Conservation (phyloP, 1,139 yeast genomes). For the Debaryomyces psychrophilus region DNA sequence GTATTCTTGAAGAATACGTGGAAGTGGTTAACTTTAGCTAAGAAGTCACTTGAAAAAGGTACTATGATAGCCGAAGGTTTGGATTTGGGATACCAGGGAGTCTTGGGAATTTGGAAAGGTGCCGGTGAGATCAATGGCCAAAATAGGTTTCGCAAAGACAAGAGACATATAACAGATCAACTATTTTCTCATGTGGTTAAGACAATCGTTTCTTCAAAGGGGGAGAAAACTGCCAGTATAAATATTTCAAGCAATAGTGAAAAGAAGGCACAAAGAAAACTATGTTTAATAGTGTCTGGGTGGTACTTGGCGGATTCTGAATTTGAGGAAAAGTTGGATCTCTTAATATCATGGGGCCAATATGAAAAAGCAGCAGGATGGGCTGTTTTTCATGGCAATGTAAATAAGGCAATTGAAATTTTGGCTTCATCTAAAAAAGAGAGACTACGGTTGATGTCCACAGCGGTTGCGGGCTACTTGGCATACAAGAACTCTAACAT, state of each 20-base stretch:
- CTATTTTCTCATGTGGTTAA: slow-evolving; percentile 51
- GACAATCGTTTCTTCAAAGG: slow-evolving; percentile 45
- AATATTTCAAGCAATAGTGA: slow-evolving; percentile 52
- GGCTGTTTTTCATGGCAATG: slow-evolving; percentile 95
- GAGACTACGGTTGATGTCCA: slow-evolving; percentile 75
- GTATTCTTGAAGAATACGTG: slow-evolving; percentile 74
- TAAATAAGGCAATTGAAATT: slow-evolving; percentile 75
- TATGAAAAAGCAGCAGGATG: slow-evolving; percentile 95
- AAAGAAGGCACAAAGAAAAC: slow-evolving; percentile 64
- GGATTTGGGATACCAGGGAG: slow-evolving; percentile 88
- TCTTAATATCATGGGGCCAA: slow-evolving; percentile 60
- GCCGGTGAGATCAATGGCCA: slow-evolving; percentile 62
- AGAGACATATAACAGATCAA: slow-evolving; percentile 40
- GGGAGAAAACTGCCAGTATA: slow-evolving; percentile 48
- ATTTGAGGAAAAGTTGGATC: slow-evolving; percentile 67
- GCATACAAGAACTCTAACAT: slow-evolving; percentile 64
- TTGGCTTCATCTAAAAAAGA: slow-evolving; percentile 63
- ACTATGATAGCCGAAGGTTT: slow-evolving; percentile 67
- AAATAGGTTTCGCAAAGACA: slow-evolving; percentile 46
- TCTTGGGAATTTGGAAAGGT: slow-evolving; percentile 88
- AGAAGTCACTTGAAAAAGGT: slow-evolving; percentile 66
- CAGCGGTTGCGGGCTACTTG: slow-evolving; percentile 92
- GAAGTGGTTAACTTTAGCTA: slow-evolving; percentile 84
- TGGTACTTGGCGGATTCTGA: slow-evolving; percentile 86
- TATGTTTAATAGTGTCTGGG: slow-evolving; percentile 85